Conservation (phyloP, 352 stramenopile species). For the Globisporangium lucens region DNA sequence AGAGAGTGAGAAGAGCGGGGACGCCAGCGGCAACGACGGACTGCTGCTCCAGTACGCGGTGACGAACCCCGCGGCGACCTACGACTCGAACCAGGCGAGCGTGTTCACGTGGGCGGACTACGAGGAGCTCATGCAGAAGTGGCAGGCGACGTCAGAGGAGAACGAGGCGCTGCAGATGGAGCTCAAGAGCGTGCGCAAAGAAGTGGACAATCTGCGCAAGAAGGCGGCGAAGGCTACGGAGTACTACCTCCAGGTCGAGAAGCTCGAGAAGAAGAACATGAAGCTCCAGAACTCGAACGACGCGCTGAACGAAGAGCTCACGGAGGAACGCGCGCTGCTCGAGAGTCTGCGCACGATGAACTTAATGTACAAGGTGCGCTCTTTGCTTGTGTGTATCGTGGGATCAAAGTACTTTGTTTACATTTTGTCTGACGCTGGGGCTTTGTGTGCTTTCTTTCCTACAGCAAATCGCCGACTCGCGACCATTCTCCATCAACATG, state of each 20-base stretch:
- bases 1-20: conserved; percentile 11
- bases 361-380: conserved; percentile 53
- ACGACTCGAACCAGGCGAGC: conserved; percentile 57
- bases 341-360: conserved; percentile 69
- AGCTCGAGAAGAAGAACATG: conserved; percentile 52
- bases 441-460: neutral
- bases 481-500: conserved; percentile 29
- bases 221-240: conserved; percentile 39
- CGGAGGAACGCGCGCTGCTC: conserved; percentile 57
- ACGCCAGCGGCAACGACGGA: conserved; percentile 15
- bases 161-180: conserved; percentile 42
- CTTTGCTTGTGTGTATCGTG: neutral
- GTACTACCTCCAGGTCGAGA: conserved; percentile 39
- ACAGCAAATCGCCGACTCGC: conserved; percentile 58
- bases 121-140: conserved; percentile 46
- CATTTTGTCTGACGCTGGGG: neutral
- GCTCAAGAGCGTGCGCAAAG: conserved; percentile 56
- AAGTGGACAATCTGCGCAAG: conserved; percentile 43
- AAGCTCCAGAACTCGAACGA: conserved; percentile 58
- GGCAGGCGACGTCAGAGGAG: conserved; percentile 36
- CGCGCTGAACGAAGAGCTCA: conserved; percentile 54
- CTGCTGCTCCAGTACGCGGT: conserved; percentile 19
- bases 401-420: neutral
- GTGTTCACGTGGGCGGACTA: conserved; percentile 54
- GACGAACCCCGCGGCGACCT: conserved; percentile 43